Percentiles rank a stretch among this genome's conserved stretches.
Evolutionary conservation across 2,329 filamentous ascomycete genomes (phyloP).

Genomic region (Paracorniculantispora psalliotae): DNA sequence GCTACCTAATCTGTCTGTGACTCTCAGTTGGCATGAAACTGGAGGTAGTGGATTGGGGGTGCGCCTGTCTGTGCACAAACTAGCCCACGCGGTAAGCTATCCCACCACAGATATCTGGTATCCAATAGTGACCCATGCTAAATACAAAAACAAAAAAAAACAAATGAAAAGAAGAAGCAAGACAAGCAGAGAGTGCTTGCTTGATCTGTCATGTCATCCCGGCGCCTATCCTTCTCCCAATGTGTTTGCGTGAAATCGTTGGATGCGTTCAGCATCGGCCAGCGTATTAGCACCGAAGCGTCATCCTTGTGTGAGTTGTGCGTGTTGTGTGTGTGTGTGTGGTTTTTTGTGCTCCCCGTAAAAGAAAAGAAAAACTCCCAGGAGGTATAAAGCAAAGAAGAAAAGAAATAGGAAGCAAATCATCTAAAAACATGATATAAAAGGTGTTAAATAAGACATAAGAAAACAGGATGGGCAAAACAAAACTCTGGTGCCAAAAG

Average conservation of each 20-base stretch:
- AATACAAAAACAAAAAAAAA: neutral
- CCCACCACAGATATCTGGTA: neutral
- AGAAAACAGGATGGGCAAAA: constrained; percentile 8
- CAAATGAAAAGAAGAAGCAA: neutral
- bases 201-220: neutral
- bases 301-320: constrained; percentile 6
- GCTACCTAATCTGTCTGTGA: constrained; percentile 1
- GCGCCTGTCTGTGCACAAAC: neutral
- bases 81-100: neutral
- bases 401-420: neutral
- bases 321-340: neutral
- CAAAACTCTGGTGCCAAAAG: constrained; percentile 13
- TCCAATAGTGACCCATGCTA: neutral
- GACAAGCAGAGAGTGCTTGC: neutral
- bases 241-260: constrained; percentile 5
- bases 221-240: constrained; percentile 3
- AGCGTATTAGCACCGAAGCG: constrained; percentile 12
- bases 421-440: constrained; percentile 8
- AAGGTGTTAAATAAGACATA: neutral
- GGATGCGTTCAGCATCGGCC: constrained; percentile 10
- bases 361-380: neutral
- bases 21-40: neutral
- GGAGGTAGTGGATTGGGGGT: neutral
- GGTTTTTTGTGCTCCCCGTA: constrained; percentile 3
- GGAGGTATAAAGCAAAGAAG: constrained; percentile 10